Conservation (phyloP, 1,139 yeast genomes). For the Magnusiomyces fungicola region DNA sequence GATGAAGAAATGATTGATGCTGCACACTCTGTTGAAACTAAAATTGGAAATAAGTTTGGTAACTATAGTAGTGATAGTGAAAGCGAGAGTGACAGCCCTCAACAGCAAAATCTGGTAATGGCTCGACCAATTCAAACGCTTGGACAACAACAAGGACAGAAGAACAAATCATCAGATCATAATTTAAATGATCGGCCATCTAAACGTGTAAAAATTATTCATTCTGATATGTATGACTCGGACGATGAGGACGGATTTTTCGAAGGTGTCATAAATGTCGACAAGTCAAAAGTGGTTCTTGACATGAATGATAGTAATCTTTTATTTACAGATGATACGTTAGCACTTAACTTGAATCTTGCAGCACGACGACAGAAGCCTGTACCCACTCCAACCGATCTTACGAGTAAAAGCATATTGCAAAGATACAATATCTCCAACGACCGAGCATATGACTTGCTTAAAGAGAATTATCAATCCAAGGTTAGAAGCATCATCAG, state of each 20-base stretch:
- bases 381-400: background rate
- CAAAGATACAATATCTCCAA: constrained; percentile 73
- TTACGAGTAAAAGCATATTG: constrained; percentile 14
- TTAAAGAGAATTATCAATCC: constrained; percentile 81
- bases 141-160: background rate
- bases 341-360: constrained; percentile 4
- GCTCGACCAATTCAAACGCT: background rate
- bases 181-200: constrained; percentile 2
- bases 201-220: constrained; percentile 3
- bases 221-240: constrained; percentile 28
- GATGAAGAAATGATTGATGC: constrained; percentile 13
- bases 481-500: constrained; percentile 92
- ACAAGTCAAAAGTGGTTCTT: constrained; percentile 41
- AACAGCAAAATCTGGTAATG: background rate
- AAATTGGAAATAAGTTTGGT: background rate
- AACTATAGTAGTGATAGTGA: constrained; percentile 16
- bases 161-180: background rate
- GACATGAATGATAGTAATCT: constrained; percentile 86
- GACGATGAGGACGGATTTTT: constrained; percentile 77
- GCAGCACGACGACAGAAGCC: background rate
- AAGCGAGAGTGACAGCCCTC: constrained; percentile 15
- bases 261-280: constrained; percentile 52
- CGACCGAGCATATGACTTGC: constrained; percentile 74
- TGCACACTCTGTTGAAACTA: background rate
- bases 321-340: constrained; percentile 49